Base-by-base conservation (phyloP, 345 rosid species). In the Syzygium grande region DNA sequence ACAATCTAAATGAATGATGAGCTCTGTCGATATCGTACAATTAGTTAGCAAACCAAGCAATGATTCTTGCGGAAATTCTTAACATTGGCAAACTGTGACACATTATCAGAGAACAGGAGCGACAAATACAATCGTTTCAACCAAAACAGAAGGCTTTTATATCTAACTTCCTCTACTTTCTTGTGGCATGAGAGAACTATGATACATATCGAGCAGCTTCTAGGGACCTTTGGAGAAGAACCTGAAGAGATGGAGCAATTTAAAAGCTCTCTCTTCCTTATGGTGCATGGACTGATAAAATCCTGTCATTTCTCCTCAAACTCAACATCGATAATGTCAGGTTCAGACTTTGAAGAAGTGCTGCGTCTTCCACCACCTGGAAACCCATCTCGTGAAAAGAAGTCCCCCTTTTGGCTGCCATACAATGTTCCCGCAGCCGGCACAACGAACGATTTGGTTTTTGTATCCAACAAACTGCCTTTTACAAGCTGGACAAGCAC, bases 401-500 rank as follows among this genome's bases (percentile, higher is more conserved):
- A 93, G 89, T 94, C 98, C 59, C 59, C 94, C 95, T 91, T 94
- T 86, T 6, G 99, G 97, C 86, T 97, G 97, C 99, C 99, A 97
- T 85, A 97, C 99, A 49, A 89, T 96, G 94, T 97, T 97, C 86
- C 99, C 94, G 73, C 99, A 96, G 84, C 96, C 90, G 29, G 92
- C 86, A 77, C 99, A 97, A 4, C 94, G 96, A 85, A 97, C 92
- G 56, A 91, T 87, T 91, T 95, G 99, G 92, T 87, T 96, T 91
- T 94, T 97, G 93, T 92, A 93, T 51, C 99, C 99, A 86, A 93
- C 90, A 89, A 97, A 97, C 90, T 96, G 95, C 89, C 94, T 93
- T 91, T 94, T 94, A 92, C 99, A 97, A 34, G 98, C 98, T 19
- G 99, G 99, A 90, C 99, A 97, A 87, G 94, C 92, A 68, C 99